Evolutionary conservation across 192 early-diverging fungal species (phyloP), one percentile per base, ranked within the genome.

Genomic region (Geosiphon pyriformis): DNA sequence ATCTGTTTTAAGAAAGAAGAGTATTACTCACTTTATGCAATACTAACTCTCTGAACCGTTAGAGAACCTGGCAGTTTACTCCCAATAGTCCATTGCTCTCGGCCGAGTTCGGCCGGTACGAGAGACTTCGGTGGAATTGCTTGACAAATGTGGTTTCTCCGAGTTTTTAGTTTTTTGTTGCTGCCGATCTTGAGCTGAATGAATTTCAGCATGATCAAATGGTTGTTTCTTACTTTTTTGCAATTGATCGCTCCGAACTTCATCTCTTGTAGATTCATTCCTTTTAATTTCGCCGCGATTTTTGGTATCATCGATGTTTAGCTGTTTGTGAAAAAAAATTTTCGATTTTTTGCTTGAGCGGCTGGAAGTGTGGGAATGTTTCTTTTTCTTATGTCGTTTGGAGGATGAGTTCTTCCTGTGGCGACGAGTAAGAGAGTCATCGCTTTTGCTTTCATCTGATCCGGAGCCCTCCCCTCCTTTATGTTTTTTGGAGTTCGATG

Each of bases 11-110:
- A n/a, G n/a, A n/a, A n/a, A n/a, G n/a, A n/a, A n/a, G n/a, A n/a
- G n/a, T n/a, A n/a, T n/a, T n/a, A n/a, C n/a, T n/a, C n/a, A n/a
- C n/a, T n/a, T n/a, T n/a, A n/a, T n/a, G n/a, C n/a, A n/a, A n/a
- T n/a, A n/a, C n/a, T n/a, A n/a, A n/a, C n/a, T n/a, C n/a, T n/a
- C n/a, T n/a, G n/a, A n/a, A n/a, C n/a, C n/a, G n/a, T n/a, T n/a
- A n/a, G n/a, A n/a, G n/a, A n/a, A n/a, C n/a, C n/a, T n/a, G n/a
- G n/a, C n/a, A n/a, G n/a, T n/a, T 26, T 54, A 59, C 7, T 61
- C 42, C 63, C 63, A 65, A 23, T 50, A 65, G 49, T 65, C 63
- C 51, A 35, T 37, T 35, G 63, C 63, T 53, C 63, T 65, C 35
- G 63, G 63, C 2, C 63, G 63, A 64, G 6, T 6, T 23, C 49